A percentile compares a stretch with the other conserved stretches of the same genome.
phyloP scores from a whole-genome alignment of 768 basidiomycete genomes.

The Mycena kentingensis region DNA sequence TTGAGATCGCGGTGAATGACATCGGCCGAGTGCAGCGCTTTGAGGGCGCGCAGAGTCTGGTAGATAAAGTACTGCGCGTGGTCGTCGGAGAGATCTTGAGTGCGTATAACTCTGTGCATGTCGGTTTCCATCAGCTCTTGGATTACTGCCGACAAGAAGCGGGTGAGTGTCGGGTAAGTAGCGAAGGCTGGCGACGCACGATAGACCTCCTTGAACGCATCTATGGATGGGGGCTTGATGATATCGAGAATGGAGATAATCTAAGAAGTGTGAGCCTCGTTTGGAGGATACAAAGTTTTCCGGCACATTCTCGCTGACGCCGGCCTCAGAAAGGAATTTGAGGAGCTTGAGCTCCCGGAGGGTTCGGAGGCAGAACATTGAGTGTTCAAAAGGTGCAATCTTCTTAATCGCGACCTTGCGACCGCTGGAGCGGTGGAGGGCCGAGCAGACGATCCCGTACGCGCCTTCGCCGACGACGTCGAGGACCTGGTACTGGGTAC shows the following conservation, averaged over 20 bases:
- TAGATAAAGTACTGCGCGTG: conserved; percentile 56
- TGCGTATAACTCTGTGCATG: conserved; percentile 78
- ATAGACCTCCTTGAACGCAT: conserved; percentile 83
- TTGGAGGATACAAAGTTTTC: background rate
- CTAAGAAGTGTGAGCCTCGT: conserved; percentile 33
- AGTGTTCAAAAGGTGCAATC: conserved; percentile 93
- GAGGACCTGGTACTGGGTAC: conserved; percentile 80
- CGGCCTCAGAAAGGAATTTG: conserved; percentile 84
- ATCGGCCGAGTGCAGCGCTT: background rate
- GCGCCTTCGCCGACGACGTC: conserved; percentile 91
- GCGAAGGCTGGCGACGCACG: conserved; percentile 40
- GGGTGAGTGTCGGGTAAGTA: background rate
- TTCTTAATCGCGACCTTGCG: conserved; percentile 97
- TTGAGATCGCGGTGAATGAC: conserved; percentile 2
- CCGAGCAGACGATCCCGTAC: conserved; percentile 95
- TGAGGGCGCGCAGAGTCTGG: background rate
- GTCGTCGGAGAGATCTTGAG: conserved; percentile 77
- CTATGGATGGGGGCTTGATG: conserved; percentile 74
- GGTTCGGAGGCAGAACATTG: conserved; percentile 93
- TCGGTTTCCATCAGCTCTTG: conserved; percentile 80
- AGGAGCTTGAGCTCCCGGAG: conserved; percentile 82
- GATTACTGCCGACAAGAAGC: conserved; percentile 49
- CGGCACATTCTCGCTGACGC: conserved; percentile 83
- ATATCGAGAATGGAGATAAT: conserved; percentile 90
- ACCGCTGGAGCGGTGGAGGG: conserved; percentile 81